phyloP scores from a whole-genome alignment of 2,329 filamentous ascomycete species.

The Endothia cerciana region DNA sequence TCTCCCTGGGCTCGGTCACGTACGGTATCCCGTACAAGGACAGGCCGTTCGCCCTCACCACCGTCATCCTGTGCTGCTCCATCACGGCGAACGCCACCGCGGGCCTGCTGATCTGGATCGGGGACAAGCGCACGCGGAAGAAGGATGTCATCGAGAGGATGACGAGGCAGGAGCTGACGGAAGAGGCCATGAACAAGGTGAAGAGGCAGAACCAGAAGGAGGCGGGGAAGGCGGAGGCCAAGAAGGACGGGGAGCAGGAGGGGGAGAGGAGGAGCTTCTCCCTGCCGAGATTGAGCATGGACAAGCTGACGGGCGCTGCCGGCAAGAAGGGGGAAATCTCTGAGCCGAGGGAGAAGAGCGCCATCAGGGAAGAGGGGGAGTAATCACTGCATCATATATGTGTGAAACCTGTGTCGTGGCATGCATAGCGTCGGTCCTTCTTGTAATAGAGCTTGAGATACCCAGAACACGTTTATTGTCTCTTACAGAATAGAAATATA shows the following conservation, averaged over 20 bases:
- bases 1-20: constrained; percentile 76
- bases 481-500: not conserved
- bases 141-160: constrained; percentile 82
- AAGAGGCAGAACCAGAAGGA: constrained; percentile 48
- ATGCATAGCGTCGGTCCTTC: constrained; percentile 5
- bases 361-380: constrained; percentile 9
- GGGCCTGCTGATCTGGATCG: constrained; percentile 75
- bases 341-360: constrained; percentile 4
- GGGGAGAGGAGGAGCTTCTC: constrained; percentile 14
- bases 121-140: constrained; percentile 78
- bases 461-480: constrained; percentile 3
- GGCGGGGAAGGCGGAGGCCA: constrained; percentile 31
- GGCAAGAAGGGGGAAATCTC: constrained; percentile 15
- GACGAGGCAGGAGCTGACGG: constrained; percentile 75
- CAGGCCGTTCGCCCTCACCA: constrained; percentile 74
- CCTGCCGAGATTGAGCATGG: constrained; percentile 25
- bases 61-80: constrained; percentile 78
- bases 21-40: constrained; percentile 76
- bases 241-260: constrained; percentile 15
- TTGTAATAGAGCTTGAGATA: constrained; percentile 1
- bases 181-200: constrained; percentile 55
- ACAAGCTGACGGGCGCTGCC: constrained; percentile 16
- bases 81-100: constrained; percentile 79
- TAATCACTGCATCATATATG: not conserved
- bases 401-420: not conserved